Evolutionary conservation across 148 eudicot genomes (phyloP).

Genomic region (Chenopodium berlandieri): DNA sequence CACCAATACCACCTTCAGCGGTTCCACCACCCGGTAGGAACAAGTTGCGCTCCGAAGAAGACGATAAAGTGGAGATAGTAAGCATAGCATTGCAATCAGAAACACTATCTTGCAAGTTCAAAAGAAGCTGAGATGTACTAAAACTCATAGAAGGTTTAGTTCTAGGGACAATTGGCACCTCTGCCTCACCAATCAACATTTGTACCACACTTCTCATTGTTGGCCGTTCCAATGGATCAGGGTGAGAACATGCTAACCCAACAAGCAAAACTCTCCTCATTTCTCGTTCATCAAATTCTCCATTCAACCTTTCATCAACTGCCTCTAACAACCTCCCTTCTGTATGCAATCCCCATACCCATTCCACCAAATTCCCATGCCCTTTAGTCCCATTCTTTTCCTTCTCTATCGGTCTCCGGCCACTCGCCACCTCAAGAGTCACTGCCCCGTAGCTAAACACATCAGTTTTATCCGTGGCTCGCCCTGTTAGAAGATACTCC

Average conservation of each 20-base stretch:
- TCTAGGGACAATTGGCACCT: constrained; percentile 65
- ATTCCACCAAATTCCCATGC: constrained; percentile 62
- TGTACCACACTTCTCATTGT: constrained; percentile 64
- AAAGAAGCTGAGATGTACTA: constrained; percentile 58
- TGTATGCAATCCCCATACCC: constrained; percentile 74
- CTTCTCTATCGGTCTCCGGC: constrained; percentile 71
- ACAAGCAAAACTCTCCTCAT: constrained; percentile 63
- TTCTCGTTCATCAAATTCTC: constrained; percentile 55
- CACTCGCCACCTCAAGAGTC: constrained; percentile 71
- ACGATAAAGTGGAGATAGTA: constrained; percentile 50
- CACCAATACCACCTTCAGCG: neutral
- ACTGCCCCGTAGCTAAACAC: constrained; percentile 78
- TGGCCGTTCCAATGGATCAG: constrained; percentile 63
- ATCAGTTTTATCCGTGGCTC: constrained; percentile 71
- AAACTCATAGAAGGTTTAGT: constrained; percentile 58
- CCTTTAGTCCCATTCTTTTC: constrained; percentile 24
- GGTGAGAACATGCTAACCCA: constrained; percentile 73
- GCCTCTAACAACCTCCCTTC: constrained; percentile 55
- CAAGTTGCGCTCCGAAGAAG: constrained; percentile 50
- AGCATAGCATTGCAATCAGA: constrained; percentile 75
- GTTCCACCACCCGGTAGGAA: constrained; percentile 4
- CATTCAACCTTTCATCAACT: constrained; percentile 45
- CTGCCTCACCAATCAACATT: constrained; percentile 68
- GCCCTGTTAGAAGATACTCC: constrained; percentile 62
- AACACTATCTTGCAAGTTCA: constrained; percentile 77